phyloP scores from a whole-genome alignment of 345 rosid species.

The Linum lewisii region DNA sequence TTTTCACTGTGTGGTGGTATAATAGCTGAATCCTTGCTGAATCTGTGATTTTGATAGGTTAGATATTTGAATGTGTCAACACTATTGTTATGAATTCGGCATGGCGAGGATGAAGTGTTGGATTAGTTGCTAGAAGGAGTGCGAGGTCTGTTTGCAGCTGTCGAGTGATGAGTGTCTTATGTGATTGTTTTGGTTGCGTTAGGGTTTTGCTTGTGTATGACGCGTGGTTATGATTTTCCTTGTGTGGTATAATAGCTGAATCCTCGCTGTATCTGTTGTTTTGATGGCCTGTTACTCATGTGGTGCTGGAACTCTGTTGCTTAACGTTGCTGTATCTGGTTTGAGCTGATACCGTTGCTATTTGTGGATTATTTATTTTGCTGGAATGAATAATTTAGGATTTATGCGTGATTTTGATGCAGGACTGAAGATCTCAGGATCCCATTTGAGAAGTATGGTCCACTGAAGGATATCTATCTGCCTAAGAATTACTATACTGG shows the following conservation, averaged over 20 bases:
- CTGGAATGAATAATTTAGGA: background rate
- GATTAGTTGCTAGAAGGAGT: no score
- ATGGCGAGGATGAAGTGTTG: no score
- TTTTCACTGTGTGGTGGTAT: no score
- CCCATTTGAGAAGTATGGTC: conserved; percentile 76
- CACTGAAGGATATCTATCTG: conserved; percentile 77
- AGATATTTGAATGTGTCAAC: no score
- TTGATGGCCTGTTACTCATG: background rate
- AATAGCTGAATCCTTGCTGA: no score
- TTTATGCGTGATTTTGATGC: conserved; percentile 8
- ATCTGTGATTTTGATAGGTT: no score
- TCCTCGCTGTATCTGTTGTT: background rate
- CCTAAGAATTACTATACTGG: conserved; percentile 83
- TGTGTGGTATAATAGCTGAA: background rate
- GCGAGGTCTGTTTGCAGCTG: no score
- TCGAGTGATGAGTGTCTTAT: no score
- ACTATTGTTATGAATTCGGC: no score
- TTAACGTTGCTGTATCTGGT: background rate
- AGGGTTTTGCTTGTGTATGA: background rate
- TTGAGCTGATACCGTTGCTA: background rate
- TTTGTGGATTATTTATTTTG: no score
- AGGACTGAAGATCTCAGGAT: conserved; percentile 81
- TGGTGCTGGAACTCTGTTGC: background rate
- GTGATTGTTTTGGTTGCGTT: no score
- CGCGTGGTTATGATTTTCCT: no score